Base-by-base conservation (phyloP, 2,329 filamentous ascomycete genomes). In the Claviceps fusiformis region DNA sequence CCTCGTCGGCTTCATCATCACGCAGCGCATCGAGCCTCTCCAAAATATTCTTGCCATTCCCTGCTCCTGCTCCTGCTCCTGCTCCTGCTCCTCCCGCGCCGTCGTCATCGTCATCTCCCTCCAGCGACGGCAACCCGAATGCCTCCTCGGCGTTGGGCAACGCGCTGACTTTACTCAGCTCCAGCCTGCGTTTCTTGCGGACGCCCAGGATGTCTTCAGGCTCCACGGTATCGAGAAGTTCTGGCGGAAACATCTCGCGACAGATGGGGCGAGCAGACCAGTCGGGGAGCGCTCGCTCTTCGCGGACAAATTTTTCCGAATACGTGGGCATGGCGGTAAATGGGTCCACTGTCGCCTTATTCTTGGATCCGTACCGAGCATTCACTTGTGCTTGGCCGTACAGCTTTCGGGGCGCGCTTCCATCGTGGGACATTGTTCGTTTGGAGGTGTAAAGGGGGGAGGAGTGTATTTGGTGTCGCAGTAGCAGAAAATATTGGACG, bases 331-430 rank as follows among this genome's bases (percentile, higher is more conserved):
- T 74, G 45, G 76, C 71, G n/a, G 71, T 74, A 65, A 83, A 83
- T 24, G 79, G 78, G 64, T 82, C 79, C 52, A 77, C 62, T 13
- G 75, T 79, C 43, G 78, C 78, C 61, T 76, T 78, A 67, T 70
- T 80, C 64, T 74, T 75, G 61, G 76, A 67, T 58, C 73, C 76
- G 67, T 77, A 82, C 54, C 74, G 75, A 59, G 75, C 74, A 66
- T 82, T 82, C 63, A 76, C 68, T 67, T 82, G 79, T n/a, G 76
- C 72, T 62, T 80, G 78, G 60, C 78, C 78, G 67, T 82, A 82
- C 64, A 62, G 68, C 58, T 68, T 72, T 53, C 68, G 64, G 37
- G 68, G 68, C 15, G 65, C 70, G 5, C 70, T 67, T 5, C 73
- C 70, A 37, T 75, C 73, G 53, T 67, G 63, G 15, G 66, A 61